Percentiles rank a stretch among this genome's conserved stretches.
Conservation (phyloP, 352 stramenopile genomes). For the Phytophthora sansomeana region DNA sequence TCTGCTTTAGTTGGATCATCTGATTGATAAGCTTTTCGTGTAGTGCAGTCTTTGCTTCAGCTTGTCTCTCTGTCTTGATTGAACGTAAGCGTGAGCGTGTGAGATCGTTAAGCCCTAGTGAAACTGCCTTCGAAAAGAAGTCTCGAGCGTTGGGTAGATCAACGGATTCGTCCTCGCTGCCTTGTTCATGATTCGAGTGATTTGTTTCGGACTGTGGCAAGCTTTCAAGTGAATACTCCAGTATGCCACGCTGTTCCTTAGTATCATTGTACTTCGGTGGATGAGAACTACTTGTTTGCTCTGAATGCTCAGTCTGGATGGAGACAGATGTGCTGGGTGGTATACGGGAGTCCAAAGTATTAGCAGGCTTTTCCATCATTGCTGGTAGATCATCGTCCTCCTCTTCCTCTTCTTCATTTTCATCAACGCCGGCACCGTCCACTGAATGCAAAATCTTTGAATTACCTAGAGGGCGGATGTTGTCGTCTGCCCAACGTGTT, state of each 20-base stretch:
- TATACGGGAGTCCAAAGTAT: neutral
- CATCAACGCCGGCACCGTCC: neutral
- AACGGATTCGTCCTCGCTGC: constrained; percentile 8
- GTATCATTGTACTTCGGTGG: neutral
- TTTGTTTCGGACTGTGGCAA: neutral
- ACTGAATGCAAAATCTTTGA: constrained; percentile 3
- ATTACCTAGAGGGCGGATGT: neutral
- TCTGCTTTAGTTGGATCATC: constrained; percentile 49
- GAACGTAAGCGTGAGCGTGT: constrained; percentile 21
- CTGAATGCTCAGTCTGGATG: constrained; percentile 36
- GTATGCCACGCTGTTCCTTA: neutral
- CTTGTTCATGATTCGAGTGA: neutral
- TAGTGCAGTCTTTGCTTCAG: constrained; percentile 37
- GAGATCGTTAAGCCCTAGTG: constrained; percentile 22
- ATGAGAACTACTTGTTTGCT: constrained; percentile 6
- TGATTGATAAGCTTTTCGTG: constrained; percentile 75
- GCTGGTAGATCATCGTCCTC: constrained; percentile 60
- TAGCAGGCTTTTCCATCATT: constrained; percentile 58
- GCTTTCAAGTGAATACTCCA: constrained; percentile 23
- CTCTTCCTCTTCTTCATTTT: constrained; percentile 36
- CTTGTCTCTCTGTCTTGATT: constrained; percentile 19
- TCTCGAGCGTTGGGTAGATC: constrained; percentile 7
- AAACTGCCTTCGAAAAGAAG: constrained; percentile 27
- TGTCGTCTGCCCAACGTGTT: constrained; percentile 1
- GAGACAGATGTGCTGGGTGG: constrained; percentile 15